Evolutionary conservation across 2,329 filamentous ascomycete species (phyloP), one percentile per base, ranked within the genome.

Genomic region (Nemania sp.): DNA sequence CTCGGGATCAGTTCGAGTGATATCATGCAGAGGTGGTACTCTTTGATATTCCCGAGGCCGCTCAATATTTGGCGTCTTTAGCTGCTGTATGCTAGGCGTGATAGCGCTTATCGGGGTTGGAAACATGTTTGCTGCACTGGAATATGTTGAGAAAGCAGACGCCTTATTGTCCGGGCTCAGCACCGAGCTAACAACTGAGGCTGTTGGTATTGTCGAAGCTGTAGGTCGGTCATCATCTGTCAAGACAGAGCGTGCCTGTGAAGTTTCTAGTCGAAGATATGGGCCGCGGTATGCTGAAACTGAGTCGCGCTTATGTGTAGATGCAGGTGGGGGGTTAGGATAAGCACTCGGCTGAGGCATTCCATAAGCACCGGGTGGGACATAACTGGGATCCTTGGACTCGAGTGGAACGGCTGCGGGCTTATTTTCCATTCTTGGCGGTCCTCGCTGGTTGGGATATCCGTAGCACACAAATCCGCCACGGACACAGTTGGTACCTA

Each of bases 391-490:
- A 72, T 94, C 93, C 80, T 97, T 97, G 22, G 93, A 94, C 80
- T 97, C 93, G 57, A 97, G 86, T 67, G 91, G 92, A 72, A 94
- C 87, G 57, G 90, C 88, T 58, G 85, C 82, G 73, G 90, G 88
- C 73, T 92, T 89, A 76, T 82, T 89, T 68, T 92, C 90, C 35
- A 91, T 89, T 80, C 95, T 97, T 71, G 91, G 89, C 90, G 92
- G 96, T 59, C 90, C 89, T 74, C 93, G 88, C 73, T 92, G 90
- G 62, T 92, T 92, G 77, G 92, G 92, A 80, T 99, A 99, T 59
- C 96, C 96, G 73, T 93, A 92, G 79, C 96, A 99, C 38, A 93
- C 84, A 79, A 98, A 98, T 18, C 93, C 93, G 52, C 96, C 95
- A 69, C 93, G 92, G 64, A 92, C 86, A 81, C 96, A 99, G 77